Evolutionary conservation across 2,329 filamentous ascomycete species (phyloP).

Genomic region (Colletotrichum tropicale): DNA sequence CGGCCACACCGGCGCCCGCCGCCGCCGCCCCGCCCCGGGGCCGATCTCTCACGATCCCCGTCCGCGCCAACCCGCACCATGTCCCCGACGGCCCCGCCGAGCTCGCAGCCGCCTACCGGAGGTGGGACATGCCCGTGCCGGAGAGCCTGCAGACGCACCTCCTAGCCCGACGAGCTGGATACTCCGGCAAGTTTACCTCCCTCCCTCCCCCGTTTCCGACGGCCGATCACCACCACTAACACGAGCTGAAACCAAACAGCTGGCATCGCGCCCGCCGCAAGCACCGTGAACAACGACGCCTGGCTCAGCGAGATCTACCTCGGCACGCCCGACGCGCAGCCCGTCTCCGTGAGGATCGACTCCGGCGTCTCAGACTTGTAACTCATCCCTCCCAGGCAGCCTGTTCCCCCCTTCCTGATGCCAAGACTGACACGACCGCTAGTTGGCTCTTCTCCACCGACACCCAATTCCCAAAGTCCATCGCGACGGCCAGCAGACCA

Average conservation of each 20-base stretch:
- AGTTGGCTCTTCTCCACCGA: constrained; percentile 31
- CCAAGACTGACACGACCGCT: accelerated
- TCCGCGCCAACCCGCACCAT: constrained; percentile 3
- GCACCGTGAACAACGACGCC: background rate
- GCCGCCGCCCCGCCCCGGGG: background rate
- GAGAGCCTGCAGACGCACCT: background rate
- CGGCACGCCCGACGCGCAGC: background rate
- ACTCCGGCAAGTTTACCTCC: background rate
- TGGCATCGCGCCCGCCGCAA: background rate
- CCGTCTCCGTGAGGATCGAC: constrained; percentile 14
- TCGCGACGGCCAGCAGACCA: constrained; percentile 42
- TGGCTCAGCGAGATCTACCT: constrained; percentile 14
- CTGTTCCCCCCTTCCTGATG: background rate
- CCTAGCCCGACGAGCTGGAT: constrained; percentile 1
- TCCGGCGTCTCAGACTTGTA: constrained; percentile 11
- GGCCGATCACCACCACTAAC: no score
- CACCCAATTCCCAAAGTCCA: constrained; percentile 24
- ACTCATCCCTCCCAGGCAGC: background rate
- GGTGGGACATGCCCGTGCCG: constrained; percentile 13
- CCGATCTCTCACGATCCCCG: background rate
- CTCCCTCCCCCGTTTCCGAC: background rate
- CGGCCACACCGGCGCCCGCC: background rate
- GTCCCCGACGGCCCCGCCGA: constrained; percentile 6
- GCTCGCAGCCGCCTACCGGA: constrained; percentile 6
- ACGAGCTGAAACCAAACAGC: background rate